Percentiles rank a stretch among this genome's conserved stretches.
Evolutionary conservation across 2,329 filamentous ascomycete genomes (phyloP).

Genomic region (Penicillium hordei): DNA sequence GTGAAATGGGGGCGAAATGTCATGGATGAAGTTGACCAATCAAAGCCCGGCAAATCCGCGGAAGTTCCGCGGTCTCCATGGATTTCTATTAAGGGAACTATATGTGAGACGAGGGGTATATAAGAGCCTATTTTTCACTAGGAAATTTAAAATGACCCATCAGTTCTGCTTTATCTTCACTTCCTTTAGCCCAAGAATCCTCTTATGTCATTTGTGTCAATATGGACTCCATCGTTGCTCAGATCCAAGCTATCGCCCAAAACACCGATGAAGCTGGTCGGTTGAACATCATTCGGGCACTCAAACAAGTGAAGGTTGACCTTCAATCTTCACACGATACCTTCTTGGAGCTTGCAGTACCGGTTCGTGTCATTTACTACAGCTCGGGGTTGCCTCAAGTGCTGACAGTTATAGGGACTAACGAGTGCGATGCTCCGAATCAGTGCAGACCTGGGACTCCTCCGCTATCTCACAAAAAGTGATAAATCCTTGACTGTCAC

Average conservation of each 20-base stretch:
- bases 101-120: neutral
- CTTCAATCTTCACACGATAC: no score
- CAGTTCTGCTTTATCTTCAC: no score
- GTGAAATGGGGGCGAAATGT: neutral
- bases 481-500: no score
- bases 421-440: no score
- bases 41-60: constrained; percentile 10
- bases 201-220: neutral
- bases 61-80: constrained; percentile 18
- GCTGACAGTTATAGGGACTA: no score
- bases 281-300: constrained; percentile 16
- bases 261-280: constrained; percentile 21
- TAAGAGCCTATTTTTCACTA: neutral
- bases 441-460: no score
- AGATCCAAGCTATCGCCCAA: constrained; percentile 20
- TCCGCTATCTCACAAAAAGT: no score
- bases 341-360: no score
- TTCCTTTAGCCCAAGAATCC: no score
- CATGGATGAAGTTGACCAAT: constrained; percentile 8
- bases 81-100: neutral
- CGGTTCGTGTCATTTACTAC: no score
- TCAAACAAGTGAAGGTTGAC: constrained; percentile 16
- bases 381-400: no score
- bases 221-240: constrained; percentile 22
- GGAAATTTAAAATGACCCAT: neutral